Conservation (phyloP, 371 early-diverging fungal species). For the Lichtheimia corymbifera region DNA sequence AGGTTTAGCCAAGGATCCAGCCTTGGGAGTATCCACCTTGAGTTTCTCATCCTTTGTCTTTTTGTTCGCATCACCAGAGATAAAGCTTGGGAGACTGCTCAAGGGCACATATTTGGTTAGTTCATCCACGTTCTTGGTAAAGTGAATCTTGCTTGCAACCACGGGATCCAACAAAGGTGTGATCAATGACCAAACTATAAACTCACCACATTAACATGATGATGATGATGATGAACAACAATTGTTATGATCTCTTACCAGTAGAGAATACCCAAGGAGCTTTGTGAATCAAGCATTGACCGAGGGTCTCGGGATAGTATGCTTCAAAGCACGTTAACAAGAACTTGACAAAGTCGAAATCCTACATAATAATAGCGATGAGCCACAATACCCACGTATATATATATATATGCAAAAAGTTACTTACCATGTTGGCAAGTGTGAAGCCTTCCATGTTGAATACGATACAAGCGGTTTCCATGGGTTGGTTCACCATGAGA, state of each 20-base stretch:
- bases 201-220: background rate
- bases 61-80: slow-evolving; percentile 27
- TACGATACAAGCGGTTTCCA: slow-evolving; percentile 81
- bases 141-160: slow-evolving; percentile 84
- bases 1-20: slow-evolving; percentile 16
- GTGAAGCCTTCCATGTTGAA: slow-evolving; percentile 86
- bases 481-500: slow-evolving; percentile 66
- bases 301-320: slow-evolving; percentile 90
- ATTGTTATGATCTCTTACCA: slow-evolving; percentile 50
- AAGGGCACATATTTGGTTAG: slow-evolving; percentile 62
- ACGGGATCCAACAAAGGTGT: slow-evolving; percentile 90
- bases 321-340: slow-evolving; percentile 79
- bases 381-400: background rate
- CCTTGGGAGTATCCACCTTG: slow-evolving; percentile 16
- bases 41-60: slow-evolving; percentile 31
- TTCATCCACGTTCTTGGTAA: slow-evolving; percentile 67
- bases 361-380: too few relatives aligned
- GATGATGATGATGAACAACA: too few relatives aligned
- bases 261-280: slow-evolving; percentile 86
- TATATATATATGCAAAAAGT: background rate
- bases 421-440: slow-evolving; percentile 71
- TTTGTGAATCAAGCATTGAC: slow-evolving; percentile 75
- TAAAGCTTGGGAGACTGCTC: slow-evolving; percentile 31
- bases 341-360: slow-evolving; percentile 79
- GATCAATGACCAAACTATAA: slow-evolving; percentile 72